Base-by-base conservation (phyloP, 129 eudicot species). In the Daucus carota region DNA sequence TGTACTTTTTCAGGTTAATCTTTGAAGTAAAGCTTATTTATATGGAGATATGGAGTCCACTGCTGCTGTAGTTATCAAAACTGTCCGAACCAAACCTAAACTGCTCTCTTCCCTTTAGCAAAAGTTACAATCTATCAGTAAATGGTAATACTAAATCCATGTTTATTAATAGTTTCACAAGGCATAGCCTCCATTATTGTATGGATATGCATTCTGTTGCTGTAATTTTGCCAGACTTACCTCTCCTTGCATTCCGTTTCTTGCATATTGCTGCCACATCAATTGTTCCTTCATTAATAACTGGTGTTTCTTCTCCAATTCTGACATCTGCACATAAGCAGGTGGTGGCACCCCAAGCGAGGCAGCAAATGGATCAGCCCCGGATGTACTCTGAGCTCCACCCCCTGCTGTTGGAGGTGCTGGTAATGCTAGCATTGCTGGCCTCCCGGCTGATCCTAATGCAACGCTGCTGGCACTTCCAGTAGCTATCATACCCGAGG, bases 401-500 rank as follows among this genome's bases (percentile, higher is more conserved):
- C 74, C 81, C 7, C 75, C 71, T 29, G 79, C 67, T 18, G 34
- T 0, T 12, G 92, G 88, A 43, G 96, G 89, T 34, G 90, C 90
- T 15, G 97, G 90, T 76, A 91, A 79, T n/a, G 95, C 97, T 57
- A 85, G 80, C 79, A 80, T 44, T 10, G 80, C 77, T 3, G 92
- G 92, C 67, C 60, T 75, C 47, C 91, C 96, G 0, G 85, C 84
- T 1, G 90, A 85, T 43, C 88, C 90, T 3, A 85, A 26, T 0
- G 92, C 97, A n/a, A 92, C 88, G 40, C 97, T 92, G 46, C 97
- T 92, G 4, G 91, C 96, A 79, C 96, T 92, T 70, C 96, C 96
- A 1, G 86, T 80, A 31, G 88, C 84, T 36, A 77, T 71, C 14
- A 78, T 31, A 17, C 88, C 86, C 0, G 89, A 81, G 54, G 88